Percentiles rank a stretch among this genome's conserved stretches.
Conservation (phyloP, 2,329 filamentous ascomycete species). For the Diplodia corticola region DNA sequence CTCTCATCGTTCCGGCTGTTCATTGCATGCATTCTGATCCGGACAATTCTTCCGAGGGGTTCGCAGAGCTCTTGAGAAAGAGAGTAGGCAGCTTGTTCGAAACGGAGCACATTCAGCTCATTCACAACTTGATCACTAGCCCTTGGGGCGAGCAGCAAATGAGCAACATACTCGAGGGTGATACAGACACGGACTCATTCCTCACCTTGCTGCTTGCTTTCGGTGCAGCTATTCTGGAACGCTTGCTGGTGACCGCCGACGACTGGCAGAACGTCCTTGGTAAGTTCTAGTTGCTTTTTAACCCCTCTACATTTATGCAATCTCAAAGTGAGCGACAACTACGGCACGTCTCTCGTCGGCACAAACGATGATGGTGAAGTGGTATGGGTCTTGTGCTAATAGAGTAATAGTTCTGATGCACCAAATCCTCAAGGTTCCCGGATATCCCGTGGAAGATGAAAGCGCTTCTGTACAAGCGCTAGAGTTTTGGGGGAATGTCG, state of each 20-base stretch:
- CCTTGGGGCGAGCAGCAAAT: conserved; percentile 61
- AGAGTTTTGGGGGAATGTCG: conserved; percentile 79
- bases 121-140: conserved; percentile 56
- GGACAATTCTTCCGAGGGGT: conserved; percentile 61
- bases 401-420: conserved; percentile 51
- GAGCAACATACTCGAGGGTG: conserved; percentile 56
- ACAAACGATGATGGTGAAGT: neutral
- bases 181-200: conserved; percentile 66
- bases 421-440: conserved; percentile 65
- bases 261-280: conserved; percentile 38
- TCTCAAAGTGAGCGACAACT: neutral
- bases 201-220: conserved; percentile 68
- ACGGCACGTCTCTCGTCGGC: neutral
- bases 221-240: conserved; percentile 63
- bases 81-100: conserved; percentile 63
- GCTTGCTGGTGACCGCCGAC: conserved; percentile 29
- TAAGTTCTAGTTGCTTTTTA: conserved; percentile 26
- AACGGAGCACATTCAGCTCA: conserved; percentile 53
- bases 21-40: conserved; percentile 31
- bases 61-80: conserved; percentile 65
- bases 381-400: neutral
- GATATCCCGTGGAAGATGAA: conserved; percentile 70
- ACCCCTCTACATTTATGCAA: neutral
- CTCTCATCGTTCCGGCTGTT: conserved; percentile 20
- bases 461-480: conserved; percentile 68